Conservation (phyloP, 202 grass and related monocot species). For the Eragrostis tef region DNA sequence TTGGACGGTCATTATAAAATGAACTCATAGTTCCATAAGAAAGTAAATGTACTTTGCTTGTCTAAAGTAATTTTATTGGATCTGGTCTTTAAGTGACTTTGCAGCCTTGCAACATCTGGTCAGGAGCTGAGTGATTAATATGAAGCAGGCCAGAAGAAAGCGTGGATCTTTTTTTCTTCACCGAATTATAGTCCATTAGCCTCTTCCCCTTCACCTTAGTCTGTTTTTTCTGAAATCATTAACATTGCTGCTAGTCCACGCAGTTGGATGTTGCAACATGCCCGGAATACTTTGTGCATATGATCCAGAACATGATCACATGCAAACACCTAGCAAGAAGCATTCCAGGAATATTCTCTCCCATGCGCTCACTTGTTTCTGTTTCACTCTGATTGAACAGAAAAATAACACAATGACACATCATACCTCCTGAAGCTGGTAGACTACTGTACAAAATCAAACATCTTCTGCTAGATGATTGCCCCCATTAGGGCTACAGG, state of each 20-base stretch:
- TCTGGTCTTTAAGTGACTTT: constrained; percentile 23
- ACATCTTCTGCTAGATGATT: neutral
- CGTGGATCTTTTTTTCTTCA: neutral
- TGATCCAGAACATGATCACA: constrained; percentile 17
- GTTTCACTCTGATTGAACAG: constrained; percentile 20
- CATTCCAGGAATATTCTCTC: constrained; percentile 27
- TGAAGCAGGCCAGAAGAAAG: neutral
- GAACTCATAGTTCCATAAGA: neutral
- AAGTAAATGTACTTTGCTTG: neutral
- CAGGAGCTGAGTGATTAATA: constrained; percentile 5
- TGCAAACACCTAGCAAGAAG: constrained; percentile 23
- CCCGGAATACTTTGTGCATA: constrained; percentile 18
- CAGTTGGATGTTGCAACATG: neutral
- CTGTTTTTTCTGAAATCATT: neutral
- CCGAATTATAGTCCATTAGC: constrained; percentile 1
- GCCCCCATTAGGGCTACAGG: neutral
- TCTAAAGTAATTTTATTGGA: constrained; percentile 12
- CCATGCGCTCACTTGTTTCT: constrained; percentile 28
- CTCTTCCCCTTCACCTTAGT: constrained; percentile 34
- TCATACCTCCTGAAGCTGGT: constrained; percentile 36
- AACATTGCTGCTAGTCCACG: neutral
- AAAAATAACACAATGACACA: constrained; percentile 29
- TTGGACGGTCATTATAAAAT: constrained; percentile 32
- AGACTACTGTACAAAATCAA: constrained; percentile 1
- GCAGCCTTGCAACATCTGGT: constrained; percentile 9